Conservation (phyloP, 23 red algal species). For the Gracilariopsis chorda region DNA sequence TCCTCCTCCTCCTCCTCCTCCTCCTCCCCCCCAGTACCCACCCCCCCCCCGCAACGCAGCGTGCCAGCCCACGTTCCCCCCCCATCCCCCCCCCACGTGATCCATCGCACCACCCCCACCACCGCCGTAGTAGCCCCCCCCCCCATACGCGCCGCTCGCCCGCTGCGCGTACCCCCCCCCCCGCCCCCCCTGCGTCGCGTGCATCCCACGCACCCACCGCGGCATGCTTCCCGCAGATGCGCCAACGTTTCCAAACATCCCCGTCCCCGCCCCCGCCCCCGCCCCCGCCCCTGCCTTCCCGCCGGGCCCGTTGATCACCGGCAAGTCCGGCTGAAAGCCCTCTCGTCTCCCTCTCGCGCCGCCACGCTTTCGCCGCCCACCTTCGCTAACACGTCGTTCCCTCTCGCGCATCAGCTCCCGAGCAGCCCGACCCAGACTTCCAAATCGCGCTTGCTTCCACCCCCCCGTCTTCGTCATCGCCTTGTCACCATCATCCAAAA, state of each 20-base stretch:
- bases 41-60: background rate
- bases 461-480: background rate
- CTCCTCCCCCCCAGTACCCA: background rate
- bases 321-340: background rate
- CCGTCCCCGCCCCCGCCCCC: background rate
- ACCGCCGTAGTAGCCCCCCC: background rate
- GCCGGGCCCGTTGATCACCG: slow-evolving; percentile 28
- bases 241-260: slow-evolving; percentile 43
- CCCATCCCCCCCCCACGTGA: background rate
- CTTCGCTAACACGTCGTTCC: background rate
- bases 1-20: background rate
- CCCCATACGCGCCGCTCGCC: background rate
- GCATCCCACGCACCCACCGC: slow-evolving; percentile 9
- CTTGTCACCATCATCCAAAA: slow-evolving; percentile 10
- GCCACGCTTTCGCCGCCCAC: background rate
- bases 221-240: background rate
- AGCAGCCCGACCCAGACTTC: slow-evolving; percentile 45
- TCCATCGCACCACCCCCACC: background rate
- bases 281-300: background rate
- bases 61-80: background rate
- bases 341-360: background rate
- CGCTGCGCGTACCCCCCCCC: background rate
- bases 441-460: slow-evolving; percentile 57
- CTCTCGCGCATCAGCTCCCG: slow-evolving; percentile 27
- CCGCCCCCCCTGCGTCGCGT: background rate